Base-by-base conservation (phyloP, 176 grass and related monocot species). In the Cenchrus americanus region DNA sequence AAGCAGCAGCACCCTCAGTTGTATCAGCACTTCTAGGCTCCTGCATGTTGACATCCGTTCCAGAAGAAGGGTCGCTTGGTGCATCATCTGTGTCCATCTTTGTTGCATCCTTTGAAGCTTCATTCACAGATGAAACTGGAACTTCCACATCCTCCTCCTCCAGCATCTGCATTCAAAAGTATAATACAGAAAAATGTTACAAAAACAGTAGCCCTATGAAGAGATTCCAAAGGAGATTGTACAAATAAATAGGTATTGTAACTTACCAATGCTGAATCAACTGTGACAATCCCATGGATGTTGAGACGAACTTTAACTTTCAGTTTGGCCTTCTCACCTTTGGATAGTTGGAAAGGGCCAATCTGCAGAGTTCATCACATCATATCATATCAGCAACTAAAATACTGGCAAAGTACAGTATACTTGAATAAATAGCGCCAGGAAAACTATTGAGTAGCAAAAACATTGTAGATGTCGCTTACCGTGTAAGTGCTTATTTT, bases 91-190 rank as follows among this genome's bases (percentile, higher is more conserved):
- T 90, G 7, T 98, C 93, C 96, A 94, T 98, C 51, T 94, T 92
- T 32, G 67, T 46, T 68, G 75, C 46, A 32, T 94, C 93, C 51
- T 90, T 94, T 52, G 58, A 48, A 77, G 7, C 74, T 22, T 94
- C 91, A 51, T 79, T 78, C 15, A 75, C 15, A 77, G 73, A 23
- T 66, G 89, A 88, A 10, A 94, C 89, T 9, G 82, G 90, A 89
- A 93, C 89, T 65, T 96, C 93, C 73, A 93, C 69, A 48, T 90
- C 91, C 77, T 96, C 91, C 60, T 96, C 96, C 86, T 98, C 96
- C 73, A 98, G 71, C 87, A 98, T 94, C 96, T 98, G 58, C 44
- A 63, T 12, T 22, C 66, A 40, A 86, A 66, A 60, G 13, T 17
- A 70, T 32, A 87, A 0, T 22, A 59, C 21, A 59, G 8, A 59